phyloP scores from a whole-genome alignment of 306 rosid genomes.

The barrel medic (Medicago truncatula) region DNA sequence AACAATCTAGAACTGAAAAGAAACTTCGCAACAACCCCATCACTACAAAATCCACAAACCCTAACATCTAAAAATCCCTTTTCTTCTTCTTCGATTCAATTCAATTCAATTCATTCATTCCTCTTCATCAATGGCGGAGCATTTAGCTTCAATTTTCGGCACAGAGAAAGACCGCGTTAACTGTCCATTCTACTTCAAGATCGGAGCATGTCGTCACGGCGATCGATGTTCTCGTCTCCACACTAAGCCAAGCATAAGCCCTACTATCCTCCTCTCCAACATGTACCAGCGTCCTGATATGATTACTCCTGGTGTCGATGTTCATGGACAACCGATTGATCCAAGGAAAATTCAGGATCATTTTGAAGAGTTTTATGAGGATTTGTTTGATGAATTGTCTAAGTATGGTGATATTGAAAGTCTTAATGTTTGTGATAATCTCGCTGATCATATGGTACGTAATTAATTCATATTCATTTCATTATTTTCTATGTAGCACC shows the following conservation, averaged over 20 bases:
- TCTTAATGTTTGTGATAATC: constrained; percentile 75
- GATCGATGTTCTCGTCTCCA: constrained; percentile 76
- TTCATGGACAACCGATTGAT: constrained; percentile 62
- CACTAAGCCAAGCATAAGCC: constrained; percentile 78
- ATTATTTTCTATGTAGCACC: too few relatives aligned
- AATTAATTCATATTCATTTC: neutral
- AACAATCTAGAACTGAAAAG: constrained; percentile 40
- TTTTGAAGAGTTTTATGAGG: constrained; percentile 80
- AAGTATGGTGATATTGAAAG: constrained; percentile 75
- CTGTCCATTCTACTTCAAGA: constrained; percentile 82
- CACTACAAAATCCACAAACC: constrained; percentile 38
- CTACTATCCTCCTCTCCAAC: constrained; percentile 66
- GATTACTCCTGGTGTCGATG: constrained; percentile 78
- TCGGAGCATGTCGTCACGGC: constrained; percentile 83
- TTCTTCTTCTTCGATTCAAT: neutral
- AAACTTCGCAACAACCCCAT: neutral
- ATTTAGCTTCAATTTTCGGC: constrained; percentile 76
- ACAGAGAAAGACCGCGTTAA: constrained; percentile 82
- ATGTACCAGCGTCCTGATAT: constrained; percentile 84
- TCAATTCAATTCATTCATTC: neutral
- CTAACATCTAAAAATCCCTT: neutral
- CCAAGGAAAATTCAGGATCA: constrained; percentile 66
- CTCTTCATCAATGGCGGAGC: constrained; percentile 61
- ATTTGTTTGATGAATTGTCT: constrained; percentile 65
- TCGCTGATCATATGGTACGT: constrained; percentile 76